phyloP scores from a whole-genome alignment of 2,329 filamentous ascomycete species.

The Didymella lethalis region DNA sequence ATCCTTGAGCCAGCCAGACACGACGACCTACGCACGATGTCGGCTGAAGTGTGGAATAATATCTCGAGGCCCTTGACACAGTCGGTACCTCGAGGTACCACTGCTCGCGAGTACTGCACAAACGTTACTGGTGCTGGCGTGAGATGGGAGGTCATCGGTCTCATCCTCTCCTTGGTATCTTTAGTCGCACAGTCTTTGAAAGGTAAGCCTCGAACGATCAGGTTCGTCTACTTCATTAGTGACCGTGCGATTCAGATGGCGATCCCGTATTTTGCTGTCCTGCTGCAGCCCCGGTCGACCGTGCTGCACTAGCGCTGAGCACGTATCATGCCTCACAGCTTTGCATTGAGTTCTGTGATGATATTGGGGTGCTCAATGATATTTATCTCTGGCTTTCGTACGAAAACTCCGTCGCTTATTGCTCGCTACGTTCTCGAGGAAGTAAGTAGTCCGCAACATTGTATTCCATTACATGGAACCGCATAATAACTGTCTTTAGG shows the following conservation, averaged over 20 bases:
- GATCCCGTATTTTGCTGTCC: constrained; percentile 45
- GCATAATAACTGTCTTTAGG: constrained; percentile 22
- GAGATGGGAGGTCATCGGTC: constrained; percentile 56
- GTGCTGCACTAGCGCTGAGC: constrained; percentile 32
- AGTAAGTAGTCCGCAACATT: constrained; percentile 28
- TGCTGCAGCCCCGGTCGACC: constrained; percentile 39
- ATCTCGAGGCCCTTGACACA: constrained; percentile 47
- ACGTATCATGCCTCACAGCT: constrained; percentile 40
- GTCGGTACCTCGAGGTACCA: constrained; percentile 47
- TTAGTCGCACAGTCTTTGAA: constrained; percentile 46
- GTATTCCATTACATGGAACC: no score
- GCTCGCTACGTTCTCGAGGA: constrained; percentile 39
- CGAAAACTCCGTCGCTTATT: constrained; percentile 38
- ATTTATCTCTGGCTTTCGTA: constrained; percentile 47
- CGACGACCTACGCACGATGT: constrained; percentile 47
- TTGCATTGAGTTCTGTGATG: constrained; percentile 46
- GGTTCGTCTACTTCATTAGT: neutral
- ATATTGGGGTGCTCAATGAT: constrained; percentile 45
- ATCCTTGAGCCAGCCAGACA: constrained; percentile 34
- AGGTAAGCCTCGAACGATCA: constrained; percentile 21
- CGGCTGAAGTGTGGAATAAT: constrained; percentile 54
- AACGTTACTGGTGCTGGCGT: constrained; percentile 51
- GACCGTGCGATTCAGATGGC: constrained; percentile 31
- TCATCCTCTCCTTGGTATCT: constrained; percentile 50
- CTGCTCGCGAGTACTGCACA: constrained; percentile 50